Base-by-base conservation (phyloP, 129 eudicot species). In the Lactuca saligna region DNA sequence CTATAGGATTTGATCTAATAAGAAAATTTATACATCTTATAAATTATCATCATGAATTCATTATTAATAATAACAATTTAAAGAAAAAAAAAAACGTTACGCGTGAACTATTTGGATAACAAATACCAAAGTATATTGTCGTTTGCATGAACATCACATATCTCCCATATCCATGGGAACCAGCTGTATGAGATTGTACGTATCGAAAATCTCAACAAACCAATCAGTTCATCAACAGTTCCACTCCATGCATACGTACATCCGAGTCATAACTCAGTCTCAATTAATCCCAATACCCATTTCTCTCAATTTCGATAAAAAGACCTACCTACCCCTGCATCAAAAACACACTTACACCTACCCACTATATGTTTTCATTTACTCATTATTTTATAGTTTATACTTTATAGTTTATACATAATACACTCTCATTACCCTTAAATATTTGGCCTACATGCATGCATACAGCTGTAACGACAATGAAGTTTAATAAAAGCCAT, bases 181-280 rank as follows among this genome's bases (percentile, higher is more conserved):
- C 80, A 76, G 80, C 75, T 76, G 75, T 76, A 61, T 76, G 60
- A 14, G 75, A 69, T 76, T 69, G 71, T 60, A 69, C 70, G 7
- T 42, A 68, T 76, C 80, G 75, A 76, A 69, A 76, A 76, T 69
- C 80, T 69, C 80, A 76, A 76, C 75, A 61, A 69, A 69, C 80
- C 70, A 76, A 42, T 76, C 54, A 69, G 75, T 69, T 69, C 75
- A 69, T 69, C 80, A 69, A 69, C 70, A 76, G 41, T 69, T 69
- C 70, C 75, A 76, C 58, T 53, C 16, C 69, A 61, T 68, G 20
- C 75, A 50, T 61, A 66, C 80, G 7, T 14, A 34, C 68, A 34
- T 20, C 63, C 49, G 63, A 67, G 51, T 76, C 80, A 60, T 33
- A 61, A 66, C 60, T 71, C 58, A 9, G 66, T 32, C 75, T 70